Evolutionary conservation across 2,329 filamentous ascomycete genomes (phyloP), one percentile per base, ranked within the genome.

Genomic region (Tolypocladium guangdongense): DNA sequence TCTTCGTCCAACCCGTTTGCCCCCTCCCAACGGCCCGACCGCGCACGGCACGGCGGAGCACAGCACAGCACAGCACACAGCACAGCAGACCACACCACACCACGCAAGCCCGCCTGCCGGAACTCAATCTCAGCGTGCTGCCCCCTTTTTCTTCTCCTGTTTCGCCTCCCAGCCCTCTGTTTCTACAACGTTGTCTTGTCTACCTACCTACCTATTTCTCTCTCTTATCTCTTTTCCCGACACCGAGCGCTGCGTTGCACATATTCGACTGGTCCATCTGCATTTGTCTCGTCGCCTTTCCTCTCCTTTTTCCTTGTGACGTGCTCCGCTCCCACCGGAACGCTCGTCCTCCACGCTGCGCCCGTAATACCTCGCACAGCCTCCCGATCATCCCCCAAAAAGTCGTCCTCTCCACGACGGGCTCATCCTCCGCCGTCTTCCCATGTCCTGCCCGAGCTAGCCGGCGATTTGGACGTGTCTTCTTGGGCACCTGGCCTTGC

Each of bases 401-500:
- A 38, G 55, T 52, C 51, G 49, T 56, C 52, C 47, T 55, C 52
- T 56, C 55, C 57, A 50, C 56, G 51, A 59, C 56, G 55, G 55
- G 45, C 57, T 56, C 56, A 55, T 59, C 56, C 43, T 59, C 57
- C 49, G 59, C 58, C 52, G 59, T 38, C 59, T 53, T 60, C 60
- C 62, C 62, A 70, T 71, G 68, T 67, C 62, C 56, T 63, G 62
- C 56, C 54, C 58, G 55, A 64, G 58, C 52, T 66, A 64, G 63
- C 55, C 57, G 52, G 55, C 60, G 57, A 62, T 61, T 39, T 64
- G 62, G 65, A 62, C 62, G 57, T 67, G 66, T 66, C 62, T 58
- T 49, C 55, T 56, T 59, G 62, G 64, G 63, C 62, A 64, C 62
- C 64, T 60, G 62, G 62, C 60, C 62, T 61, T 60, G 32, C 51